Conservation (phyloP, 2,329 filamentous ascomycete genomes). For the Claviceps humidiphila region DNA sequence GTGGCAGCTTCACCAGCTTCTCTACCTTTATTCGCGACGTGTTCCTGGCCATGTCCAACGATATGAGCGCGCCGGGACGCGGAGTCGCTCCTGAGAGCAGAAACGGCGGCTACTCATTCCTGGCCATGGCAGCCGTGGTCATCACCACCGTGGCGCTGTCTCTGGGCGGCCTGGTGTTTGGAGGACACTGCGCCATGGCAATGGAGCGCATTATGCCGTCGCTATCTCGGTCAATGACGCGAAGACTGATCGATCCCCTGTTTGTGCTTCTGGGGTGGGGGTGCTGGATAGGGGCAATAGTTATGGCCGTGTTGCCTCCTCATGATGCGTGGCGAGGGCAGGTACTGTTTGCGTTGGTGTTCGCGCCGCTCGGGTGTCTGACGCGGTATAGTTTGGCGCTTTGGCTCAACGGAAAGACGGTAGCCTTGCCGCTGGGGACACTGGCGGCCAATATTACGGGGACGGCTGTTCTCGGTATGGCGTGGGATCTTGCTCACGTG, state of each 20-base stretch:
- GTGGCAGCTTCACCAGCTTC: constrained; percentile 82
- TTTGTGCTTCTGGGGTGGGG: constrained; percentile 54
- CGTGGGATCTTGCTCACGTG: constrained; percentile 65
- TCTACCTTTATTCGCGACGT: constrained; percentile 71
- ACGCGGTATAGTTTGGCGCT: constrained; percentile 60
- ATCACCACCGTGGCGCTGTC: constrained; percentile 59
- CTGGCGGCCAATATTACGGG: constrained; percentile 72
- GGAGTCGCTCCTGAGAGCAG: constrained; percentile 31
- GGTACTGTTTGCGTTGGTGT: constrained; percentile 63
- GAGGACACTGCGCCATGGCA: constrained; percentile 60
- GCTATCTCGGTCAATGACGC: constrained; percentile 42
- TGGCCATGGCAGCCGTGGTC: constrained; percentile 66
- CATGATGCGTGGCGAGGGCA: constrained; percentile 63
- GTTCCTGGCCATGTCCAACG: constrained; percentile 69
- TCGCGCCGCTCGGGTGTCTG: constrained; percentile 70
- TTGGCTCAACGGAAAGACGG: constrained; percentile 51
- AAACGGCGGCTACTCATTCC: constrained; percentile 67
- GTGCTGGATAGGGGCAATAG: constrained; percentile 64
- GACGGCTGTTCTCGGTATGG: constrained; percentile 59
- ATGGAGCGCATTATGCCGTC: constrained; percentile 46
- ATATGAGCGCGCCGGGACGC: constrained; percentile 34
- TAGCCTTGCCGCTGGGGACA: constrained; percentile 71
- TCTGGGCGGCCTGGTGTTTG: constrained; percentile 54
- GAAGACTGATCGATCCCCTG: constrained; percentile 49
- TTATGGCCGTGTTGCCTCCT: constrained; percentile 61